Conservation (phyloP, 2,329 filamentous ascomycete species). For the Colletotrichum cereale region DNA sequence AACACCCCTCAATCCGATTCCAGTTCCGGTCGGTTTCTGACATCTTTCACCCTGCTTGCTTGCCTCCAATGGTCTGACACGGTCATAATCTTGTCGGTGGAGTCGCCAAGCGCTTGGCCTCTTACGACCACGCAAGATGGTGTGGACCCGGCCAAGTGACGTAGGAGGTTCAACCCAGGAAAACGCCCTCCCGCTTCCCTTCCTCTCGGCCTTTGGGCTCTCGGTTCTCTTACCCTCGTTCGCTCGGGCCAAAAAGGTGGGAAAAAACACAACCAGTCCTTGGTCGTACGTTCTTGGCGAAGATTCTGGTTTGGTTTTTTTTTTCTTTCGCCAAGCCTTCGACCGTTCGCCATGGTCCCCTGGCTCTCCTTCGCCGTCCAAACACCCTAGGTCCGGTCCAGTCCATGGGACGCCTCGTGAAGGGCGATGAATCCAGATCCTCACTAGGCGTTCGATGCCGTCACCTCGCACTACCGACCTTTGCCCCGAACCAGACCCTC, state of each 20-base stretch:
- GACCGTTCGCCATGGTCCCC: slow-evolving; percentile 18
- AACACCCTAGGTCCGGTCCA: slow-evolving; percentile 4
- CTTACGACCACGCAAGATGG: slow-evolving; percentile 36
- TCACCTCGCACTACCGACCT: slow-evolving; percentile 16
- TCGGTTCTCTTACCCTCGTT: not conserved
- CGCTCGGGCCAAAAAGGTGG: slow-evolving; percentile 13
- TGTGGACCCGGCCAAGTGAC: slow-evolving; percentile 39
- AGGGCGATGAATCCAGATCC: not conserved
- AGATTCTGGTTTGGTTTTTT: slow-evolving; percentile 11
- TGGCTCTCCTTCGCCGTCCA: slow-evolving; percentile 12
- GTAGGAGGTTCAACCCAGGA: slow-evolving; percentile 31
- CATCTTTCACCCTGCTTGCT: not conserved
- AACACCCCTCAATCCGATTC: not conserved
- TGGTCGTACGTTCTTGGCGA: slow-evolving; percentile 27
- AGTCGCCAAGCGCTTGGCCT: slow-evolving; percentile 37
- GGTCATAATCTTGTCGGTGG: slow-evolving; percentile 32
- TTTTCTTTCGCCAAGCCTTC: not conserved
- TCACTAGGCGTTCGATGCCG: slow-evolving; percentile 20
- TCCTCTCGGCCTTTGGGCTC: not conserved
- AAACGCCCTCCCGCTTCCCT: slow-evolving; percentile 13
- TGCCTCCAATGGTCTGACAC: slow-evolving; percentile 29
- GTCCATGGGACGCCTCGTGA: slow-evolving; percentile 7
- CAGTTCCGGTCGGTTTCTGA: not conserved
- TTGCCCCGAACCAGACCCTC: slow-evolving; percentile 28
- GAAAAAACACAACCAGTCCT: slow-evolving; percentile 16